Conservation (phyloP, 2,329 filamentous ascomycete species). For the Apiospora saccharicola region DNA sequence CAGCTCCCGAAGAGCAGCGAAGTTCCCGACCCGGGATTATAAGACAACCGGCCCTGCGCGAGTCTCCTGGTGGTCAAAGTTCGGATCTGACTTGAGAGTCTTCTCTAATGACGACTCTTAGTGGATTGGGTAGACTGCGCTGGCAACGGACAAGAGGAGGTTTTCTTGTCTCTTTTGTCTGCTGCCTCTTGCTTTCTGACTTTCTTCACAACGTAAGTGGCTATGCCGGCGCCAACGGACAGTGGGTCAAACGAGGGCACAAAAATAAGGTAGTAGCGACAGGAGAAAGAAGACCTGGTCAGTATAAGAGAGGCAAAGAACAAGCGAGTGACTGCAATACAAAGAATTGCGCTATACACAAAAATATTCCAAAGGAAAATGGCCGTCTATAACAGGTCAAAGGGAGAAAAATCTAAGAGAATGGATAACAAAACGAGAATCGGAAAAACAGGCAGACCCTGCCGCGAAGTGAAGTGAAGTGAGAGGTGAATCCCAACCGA, state of each 20-base stretch:
- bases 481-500: neutral
- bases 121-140: slow-evolving; percentile 6
- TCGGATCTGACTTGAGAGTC: neutral
- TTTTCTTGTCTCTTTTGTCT: neutral
- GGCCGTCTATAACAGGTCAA: neutral
- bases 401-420: neutral
- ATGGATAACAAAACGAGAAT: neutral
- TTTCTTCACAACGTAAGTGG: slow-evolving; percentile 14
- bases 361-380: neutral
- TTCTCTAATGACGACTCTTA: slow-evolving; percentile 3
- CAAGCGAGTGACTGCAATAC: slow-evolving; percentile 14
- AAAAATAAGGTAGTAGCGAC: slow-evolving; percentile 4
- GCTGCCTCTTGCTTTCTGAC: neutral
- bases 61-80: neutral
- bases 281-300: neutral
- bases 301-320: neutral
- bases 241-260: slow-evolving; percentile 19
- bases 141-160: neutral
- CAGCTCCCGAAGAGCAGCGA: slow-evolving; percentile 9
- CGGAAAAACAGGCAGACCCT: neutral
- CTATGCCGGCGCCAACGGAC: slow-evolving; percentile 18
- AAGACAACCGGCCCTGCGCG: neutral
- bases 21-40: neutral
- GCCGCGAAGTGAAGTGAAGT: neutral
- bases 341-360: slow-evolving; percentile 2